Conservation (phyloP, 805 yeast species). For the Wickerhamiella spandovensis region DNA sequence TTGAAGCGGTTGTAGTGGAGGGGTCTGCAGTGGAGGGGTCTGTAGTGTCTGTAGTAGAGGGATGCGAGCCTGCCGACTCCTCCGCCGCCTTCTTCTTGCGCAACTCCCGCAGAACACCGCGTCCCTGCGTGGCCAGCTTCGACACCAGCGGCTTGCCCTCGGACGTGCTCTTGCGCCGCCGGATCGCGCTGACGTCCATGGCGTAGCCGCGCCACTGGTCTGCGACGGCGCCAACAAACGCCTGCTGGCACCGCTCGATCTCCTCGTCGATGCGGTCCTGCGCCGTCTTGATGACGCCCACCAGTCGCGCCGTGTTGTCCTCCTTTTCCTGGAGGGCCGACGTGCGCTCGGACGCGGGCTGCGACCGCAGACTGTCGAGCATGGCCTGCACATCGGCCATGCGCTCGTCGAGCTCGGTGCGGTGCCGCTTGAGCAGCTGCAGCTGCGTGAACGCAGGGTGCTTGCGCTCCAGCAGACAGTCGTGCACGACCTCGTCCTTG, state of each 20-base stretch:
- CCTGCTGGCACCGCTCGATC: neutral
- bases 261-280: neutral
- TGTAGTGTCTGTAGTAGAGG: too few species aligned
- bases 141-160: neutral
- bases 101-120: neutral
- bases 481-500: conserved; percentile 39
- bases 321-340: neutral
- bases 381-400: conserved; percentile 22
- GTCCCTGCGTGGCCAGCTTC: neutral
- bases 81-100: neutral
- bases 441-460: conserved; percentile 20
- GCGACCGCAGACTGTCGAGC: conserved; percentile 20
- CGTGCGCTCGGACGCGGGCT: conserved; percentile 6
- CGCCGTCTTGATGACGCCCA: neutral
- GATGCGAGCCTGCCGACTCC: neutral
- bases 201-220: neutral
- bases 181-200: neutral
- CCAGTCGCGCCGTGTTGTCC: conserved; percentile 3
- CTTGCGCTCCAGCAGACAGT: conserved; percentile 36
- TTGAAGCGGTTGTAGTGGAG: too few species aligned
- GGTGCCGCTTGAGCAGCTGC: conserved; percentile 18
- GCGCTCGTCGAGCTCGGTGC: conserved; percentile 21
- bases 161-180: too few species aligned
- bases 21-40: too few species aligned
- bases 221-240: neutral